These are phyloP conservation scores for Agaricales sp. DNA, from an alignment of 1,284 basidiomycete genomes.

Conservation along the genomic window DNA sequence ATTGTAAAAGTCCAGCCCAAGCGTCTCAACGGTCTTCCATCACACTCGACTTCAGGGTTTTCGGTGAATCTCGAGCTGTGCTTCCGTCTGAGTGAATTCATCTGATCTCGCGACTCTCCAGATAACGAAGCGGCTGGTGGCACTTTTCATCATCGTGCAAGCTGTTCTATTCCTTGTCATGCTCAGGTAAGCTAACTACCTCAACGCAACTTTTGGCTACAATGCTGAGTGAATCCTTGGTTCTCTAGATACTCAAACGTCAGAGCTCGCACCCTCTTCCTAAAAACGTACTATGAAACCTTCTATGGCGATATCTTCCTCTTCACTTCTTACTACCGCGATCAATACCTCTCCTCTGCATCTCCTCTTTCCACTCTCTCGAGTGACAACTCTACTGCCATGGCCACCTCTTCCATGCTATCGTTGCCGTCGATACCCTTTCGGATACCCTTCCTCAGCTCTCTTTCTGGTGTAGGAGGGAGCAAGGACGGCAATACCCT, in stretches of 20 bases:
- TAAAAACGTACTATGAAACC: not conserved
- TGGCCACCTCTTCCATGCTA: not conserved
- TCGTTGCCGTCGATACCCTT: not conserved
- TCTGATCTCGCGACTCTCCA: not conserved
- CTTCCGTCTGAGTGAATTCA: not conserved
- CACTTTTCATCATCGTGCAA: not conserved
- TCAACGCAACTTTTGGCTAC: not conserved
- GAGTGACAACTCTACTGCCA: not conserved
- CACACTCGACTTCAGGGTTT: not conserved
- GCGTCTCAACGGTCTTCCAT: not conserved
- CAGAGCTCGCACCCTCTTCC: not conserved
- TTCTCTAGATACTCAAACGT: not conserved
- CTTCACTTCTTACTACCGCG: not conserved
- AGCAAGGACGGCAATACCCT: not conserved
- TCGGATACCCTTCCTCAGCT: not conserved
- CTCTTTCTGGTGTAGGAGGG: not conserved
- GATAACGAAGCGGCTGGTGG: not conserved
- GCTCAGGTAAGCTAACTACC: not conserved
- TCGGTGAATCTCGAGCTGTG: not conserved
- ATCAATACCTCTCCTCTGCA: not conserved
- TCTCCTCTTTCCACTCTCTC: not conserved
- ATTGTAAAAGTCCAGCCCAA: not conserved
- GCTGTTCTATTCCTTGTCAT: not conserved
- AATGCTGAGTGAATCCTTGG: not conserved
- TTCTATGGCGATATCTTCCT: conserved; percentile 1